These are phyloP conservation scores for Lecanicillium sp. DNA, from an alignment of 2,329 filamentous ascomycete genomes.

Conservation along the genomic window DNA sequence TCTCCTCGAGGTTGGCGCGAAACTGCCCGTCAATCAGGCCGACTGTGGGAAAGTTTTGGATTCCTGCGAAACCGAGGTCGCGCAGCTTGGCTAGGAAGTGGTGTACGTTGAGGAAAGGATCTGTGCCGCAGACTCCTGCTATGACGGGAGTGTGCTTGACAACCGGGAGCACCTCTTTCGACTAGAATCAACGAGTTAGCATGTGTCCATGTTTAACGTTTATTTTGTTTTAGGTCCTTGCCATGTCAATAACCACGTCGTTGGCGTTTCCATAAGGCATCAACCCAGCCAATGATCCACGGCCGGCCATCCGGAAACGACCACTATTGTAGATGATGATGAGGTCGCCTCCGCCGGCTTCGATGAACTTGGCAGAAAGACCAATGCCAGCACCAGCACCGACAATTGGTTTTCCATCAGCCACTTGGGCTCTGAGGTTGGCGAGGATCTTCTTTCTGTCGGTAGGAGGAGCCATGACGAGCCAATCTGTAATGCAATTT, in stretches of 20 bases:
- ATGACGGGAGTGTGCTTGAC: slow-evolving; percentile 57
- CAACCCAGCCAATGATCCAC: slow-evolving; percentile 58
- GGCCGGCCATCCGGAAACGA: slow-evolving; percentile 64
- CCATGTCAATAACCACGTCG: slow-evolving; percentile 62
- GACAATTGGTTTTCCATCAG: slow-evolving; percentile 49
- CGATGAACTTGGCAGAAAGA: slow-evolving; percentile 62
- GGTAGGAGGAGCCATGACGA: slow-evolving; percentile 46
- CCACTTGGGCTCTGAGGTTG: slow-evolving; percentile 44
- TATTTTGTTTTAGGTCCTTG: slow-evolving; percentile 14
- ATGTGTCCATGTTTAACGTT: too few relatives aligned
- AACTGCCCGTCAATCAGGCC: slow-evolving; percentile 63
- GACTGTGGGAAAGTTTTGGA: slow-evolving; percentile 69
- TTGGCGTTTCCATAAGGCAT: slow-evolving; percentile 68
- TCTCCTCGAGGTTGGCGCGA: slow-evolving; percentile 60
- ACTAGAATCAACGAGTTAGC: slow-evolving; percentile 26
- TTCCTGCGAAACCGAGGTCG: slow-evolving; percentile 56
- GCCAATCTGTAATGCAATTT: too few relatives aligned
- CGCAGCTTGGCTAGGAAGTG: slow-evolving; percentile 52
- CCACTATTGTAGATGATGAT: slow-evolving; percentile 69
- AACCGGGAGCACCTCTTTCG: slow-evolving; percentile 57
- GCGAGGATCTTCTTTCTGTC: slow-evolving; percentile 47
- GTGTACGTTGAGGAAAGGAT: slow-evolving; percentile 57
- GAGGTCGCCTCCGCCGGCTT: slow-evolving; percentile 58
- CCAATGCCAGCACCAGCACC: slow-evolving; percentile 65
- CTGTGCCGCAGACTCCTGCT: slow-evolving; percentile 62